phyloP scores from a whole-genome alignment of 306 rosid genomes.

The Quercus ilex region DNA sequence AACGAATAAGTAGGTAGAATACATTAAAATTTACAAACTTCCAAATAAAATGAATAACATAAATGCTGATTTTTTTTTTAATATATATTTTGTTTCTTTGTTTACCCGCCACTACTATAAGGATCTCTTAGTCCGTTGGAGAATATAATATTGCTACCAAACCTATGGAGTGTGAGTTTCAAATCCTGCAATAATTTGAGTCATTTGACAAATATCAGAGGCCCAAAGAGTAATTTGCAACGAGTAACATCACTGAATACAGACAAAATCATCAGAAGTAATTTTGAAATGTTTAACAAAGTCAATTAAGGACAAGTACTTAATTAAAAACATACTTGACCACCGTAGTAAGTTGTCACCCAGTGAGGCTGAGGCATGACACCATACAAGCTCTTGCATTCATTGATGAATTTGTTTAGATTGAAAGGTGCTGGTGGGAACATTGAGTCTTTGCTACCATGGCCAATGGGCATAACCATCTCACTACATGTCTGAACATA shows the following conservation, averaged over 20 bases:
- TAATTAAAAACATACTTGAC: slow-evolving; percentile 36
- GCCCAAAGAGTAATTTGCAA: too few species aligned
- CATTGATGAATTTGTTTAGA: slow-evolving; percentile 11
- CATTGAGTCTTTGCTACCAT: slow-evolving; percentile 39
- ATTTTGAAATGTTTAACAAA: not conserved
- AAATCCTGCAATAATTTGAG: slow-evolving; percentile 37
- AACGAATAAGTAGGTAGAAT: not conserved
- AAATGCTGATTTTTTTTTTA: not conserved
- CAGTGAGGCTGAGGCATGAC: slow-evolving; percentile 65
- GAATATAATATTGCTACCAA: slow-evolving; percentile 78
- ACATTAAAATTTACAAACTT: not conserved
- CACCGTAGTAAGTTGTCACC: slow-evolving; percentile 75
- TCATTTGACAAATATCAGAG: not conserved
- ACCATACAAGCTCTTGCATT: slow-evolving; percentile 45
- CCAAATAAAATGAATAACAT: not conserved
- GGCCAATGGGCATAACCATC: slow-evolving; percentile 48
- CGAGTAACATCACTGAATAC: not conserved
- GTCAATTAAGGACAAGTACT: not conserved
- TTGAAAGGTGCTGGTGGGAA: slow-evolving; percentile 40
- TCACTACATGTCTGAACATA: slow-evolving; percentile 52
- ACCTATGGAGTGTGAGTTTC: slow-evolving; percentile 43
- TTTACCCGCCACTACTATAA: slow-evolving; percentile 72
- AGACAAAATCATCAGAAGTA: not conserved
- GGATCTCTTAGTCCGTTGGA: slow-evolving; percentile 79
- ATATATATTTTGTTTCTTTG: too few species aligned